phyloP scores from a whole-genome alignment of 169 alveolate genomes.

The Toxoplasma gondii region DNA sequence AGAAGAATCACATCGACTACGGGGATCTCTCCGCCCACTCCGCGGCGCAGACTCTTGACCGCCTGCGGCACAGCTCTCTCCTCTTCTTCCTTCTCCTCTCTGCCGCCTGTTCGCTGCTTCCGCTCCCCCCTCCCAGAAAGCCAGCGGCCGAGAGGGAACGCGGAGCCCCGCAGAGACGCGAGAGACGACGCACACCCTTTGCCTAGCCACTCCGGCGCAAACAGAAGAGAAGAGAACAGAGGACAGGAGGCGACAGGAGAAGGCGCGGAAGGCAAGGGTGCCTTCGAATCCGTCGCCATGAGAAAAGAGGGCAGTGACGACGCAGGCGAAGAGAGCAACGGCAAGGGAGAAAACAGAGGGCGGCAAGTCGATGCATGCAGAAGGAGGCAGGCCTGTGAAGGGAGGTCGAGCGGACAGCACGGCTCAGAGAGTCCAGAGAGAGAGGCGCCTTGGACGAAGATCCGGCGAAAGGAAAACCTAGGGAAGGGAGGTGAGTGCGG shows the following conservation, averaged over 20 bases:
- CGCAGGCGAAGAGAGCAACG: not conserved
- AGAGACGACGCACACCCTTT: not conserved
- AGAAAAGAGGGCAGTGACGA: not conserved
- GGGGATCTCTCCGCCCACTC: not conserved
- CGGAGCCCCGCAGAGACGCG: not conserved
- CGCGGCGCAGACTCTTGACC: not conserved
- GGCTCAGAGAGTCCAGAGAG: not conserved
- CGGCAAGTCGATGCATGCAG: not conserved
- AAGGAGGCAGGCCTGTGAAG: not conserved
- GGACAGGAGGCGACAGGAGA: not conserved
- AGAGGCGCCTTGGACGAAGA: not conserved
- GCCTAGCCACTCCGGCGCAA: not conserved
- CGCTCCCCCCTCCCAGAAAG: not conserved
- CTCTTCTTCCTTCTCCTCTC: not conserved
- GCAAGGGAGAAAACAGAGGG: not conserved
- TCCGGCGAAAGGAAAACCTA: not conserved
- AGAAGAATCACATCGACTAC: not conserved
- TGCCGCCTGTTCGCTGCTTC: not conserved
- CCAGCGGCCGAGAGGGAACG: not conserved
- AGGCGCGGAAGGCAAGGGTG: no score
- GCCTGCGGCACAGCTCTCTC: not conserved
- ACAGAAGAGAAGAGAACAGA: not conserved
- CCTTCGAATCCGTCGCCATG: no score
- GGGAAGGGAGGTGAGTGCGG: not conserved
- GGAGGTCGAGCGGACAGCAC: not conserved